These are phyloP conservation scores for Marchantia paleacea DNA, from an alignment of 225 moss, liverwort and hornwort genomes.

Conservation along the genomic window DNA sequence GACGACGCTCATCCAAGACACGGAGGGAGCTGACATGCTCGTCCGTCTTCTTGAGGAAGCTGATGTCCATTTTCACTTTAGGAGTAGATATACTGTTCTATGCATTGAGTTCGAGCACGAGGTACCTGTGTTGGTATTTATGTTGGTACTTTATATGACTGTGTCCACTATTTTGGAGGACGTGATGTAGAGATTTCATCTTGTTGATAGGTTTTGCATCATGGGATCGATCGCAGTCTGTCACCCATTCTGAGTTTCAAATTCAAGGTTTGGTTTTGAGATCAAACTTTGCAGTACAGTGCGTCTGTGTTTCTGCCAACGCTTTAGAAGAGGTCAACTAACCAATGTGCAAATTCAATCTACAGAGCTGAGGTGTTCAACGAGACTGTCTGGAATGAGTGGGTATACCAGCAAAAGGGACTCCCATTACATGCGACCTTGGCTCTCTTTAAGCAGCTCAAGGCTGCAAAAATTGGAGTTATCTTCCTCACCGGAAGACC, in stretches of 20 bases:
- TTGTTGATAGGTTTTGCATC: too few relatives aligned
- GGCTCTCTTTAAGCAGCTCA: conserved; percentile 58
- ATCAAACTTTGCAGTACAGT: not conserved
- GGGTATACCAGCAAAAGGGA: conserved; percentile 57
- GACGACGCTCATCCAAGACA: too few relatives aligned
- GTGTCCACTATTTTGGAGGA: too few relatives aligned
- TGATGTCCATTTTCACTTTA: too few relatives aligned
- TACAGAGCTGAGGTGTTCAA: conserved; percentile 58
- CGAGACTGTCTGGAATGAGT: conserved; percentile 49
- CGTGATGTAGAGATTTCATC: too few relatives aligned
- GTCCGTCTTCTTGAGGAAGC: too few relatives aligned
- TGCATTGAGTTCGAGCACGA: too few relatives aligned
- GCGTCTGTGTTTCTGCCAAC: not conserved
- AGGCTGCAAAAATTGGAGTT: conserved; percentile 59
- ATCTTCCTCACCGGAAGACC: conserved; percentile 78
- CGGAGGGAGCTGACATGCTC: too few relatives aligned
- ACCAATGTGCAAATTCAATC: not conserved
- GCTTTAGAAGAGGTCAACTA: not conserved
- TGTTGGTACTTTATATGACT: too few relatives aligned
- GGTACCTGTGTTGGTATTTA: too few relatives aligned
- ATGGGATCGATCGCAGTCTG: too few relatives aligned
- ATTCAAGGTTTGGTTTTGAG: not conserved
- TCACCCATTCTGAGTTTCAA: not conserved
- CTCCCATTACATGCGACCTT: conserved; percentile 54
- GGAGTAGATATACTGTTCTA: too few relatives aligned